These are phyloP conservation scores for Volvox reticuliferus DNA, from an alignment of 139 green algal genomes.

Conservation along the genomic window DNA sequence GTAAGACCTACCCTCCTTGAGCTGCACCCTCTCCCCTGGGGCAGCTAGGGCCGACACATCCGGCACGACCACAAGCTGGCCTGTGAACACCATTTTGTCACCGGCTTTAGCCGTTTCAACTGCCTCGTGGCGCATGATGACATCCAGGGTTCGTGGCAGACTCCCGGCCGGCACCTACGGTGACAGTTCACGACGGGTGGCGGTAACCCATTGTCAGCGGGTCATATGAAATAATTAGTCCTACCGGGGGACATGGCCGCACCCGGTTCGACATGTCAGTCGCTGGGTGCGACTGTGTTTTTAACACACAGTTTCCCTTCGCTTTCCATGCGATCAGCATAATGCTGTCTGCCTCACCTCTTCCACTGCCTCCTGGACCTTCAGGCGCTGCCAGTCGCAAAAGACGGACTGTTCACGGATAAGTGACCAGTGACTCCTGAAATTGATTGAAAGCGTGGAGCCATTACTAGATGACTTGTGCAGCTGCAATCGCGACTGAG, in stretches of 20 bases:
- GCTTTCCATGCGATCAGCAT: no score
- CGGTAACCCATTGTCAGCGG: no score
- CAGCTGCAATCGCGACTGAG: constrained; percentile 57
- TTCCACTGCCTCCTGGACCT: constrained; percentile 95
- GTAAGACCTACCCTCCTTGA: constrained; percentile 44
- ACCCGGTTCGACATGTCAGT: no score
- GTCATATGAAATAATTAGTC: no score
- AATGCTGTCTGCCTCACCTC: constrained; percentile 79
- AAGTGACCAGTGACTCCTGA: constrained; percentile 84
- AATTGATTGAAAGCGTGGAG: background rate
- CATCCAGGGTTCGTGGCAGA: constrained; percentile 95
- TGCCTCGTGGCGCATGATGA: constrained; percentile 93
- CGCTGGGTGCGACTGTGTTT: no score
- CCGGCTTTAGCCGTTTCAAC: constrained; percentile 96
- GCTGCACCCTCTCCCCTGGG: constrained; percentile 64
- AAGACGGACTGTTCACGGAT: constrained; percentile 93
- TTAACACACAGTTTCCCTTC: no score
- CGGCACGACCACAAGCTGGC: constrained; percentile 95
- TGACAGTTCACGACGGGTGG: background rate
- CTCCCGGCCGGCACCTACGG: constrained; percentile 90
- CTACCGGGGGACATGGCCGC: no score
- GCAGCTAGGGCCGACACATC: constrained; percentile 85
- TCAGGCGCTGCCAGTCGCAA: constrained; percentile 98
- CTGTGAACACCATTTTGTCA: constrained; percentile 94
- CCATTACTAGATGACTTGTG: no score